Evolutionary conservation across 2,329 filamentous ascomycete genomes (phyloP).

Genomic region (Fusarium xyrophilum): DNA sequence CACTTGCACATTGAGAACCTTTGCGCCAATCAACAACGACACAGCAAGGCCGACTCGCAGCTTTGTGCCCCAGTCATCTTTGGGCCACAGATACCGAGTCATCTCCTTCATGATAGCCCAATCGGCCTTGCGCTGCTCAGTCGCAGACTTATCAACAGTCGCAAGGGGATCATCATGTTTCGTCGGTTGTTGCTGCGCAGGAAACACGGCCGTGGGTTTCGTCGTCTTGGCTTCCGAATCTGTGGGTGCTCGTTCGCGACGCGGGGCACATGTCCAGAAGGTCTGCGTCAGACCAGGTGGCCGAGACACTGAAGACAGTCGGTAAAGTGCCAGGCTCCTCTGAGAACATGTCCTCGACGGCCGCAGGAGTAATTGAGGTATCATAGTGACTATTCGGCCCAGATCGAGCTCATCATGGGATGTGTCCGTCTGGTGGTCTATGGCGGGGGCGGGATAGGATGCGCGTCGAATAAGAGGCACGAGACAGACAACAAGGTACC

Average conservation of each 20-base stretch:
- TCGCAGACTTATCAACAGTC: conserved; percentile 59
- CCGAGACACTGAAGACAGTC: conserved; percentile 42
- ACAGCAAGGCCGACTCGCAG: conserved; percentile 86
- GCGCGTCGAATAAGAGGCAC: conserved; percentile 15
- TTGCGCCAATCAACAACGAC: conserved; percentile 82
- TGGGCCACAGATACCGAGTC: conserved; percentile 95
- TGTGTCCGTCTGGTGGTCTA: conserved; percentile 32
- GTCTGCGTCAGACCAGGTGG: conserved; percentile 39
- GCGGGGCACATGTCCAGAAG: conserved; percentile 45
- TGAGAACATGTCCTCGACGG: conserved; percentile 45
- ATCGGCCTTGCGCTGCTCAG: conserved; percentile 94
- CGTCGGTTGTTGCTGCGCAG: conserved; percentile 29
- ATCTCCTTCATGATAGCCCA: conserved; percentile 99
- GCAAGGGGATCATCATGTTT: conserved; percentile 45
- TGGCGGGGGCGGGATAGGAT: conserved; percentile 33
- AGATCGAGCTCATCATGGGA: conserved; percentile 40
- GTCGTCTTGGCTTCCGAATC: conserved; percentile 34
- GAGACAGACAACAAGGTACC: conserved; percentile 32
- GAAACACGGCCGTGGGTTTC: conserved; percentile 31
- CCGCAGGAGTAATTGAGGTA: conserved; percentile 47
- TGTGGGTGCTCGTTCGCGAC: conserved; percentile 38
- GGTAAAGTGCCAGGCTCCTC: conserved; percentile 40
- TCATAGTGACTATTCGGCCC: conserved; percentile 45
- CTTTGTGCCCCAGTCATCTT: conserved; percentile 75
- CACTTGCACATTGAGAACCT: conserved; percentile 95